A percentile compares a stretch with the other conserved stretches of the same genome.
Conservation (phyloP, 805 yeast genomes). For the Peterozyma xylosa region DNA sequence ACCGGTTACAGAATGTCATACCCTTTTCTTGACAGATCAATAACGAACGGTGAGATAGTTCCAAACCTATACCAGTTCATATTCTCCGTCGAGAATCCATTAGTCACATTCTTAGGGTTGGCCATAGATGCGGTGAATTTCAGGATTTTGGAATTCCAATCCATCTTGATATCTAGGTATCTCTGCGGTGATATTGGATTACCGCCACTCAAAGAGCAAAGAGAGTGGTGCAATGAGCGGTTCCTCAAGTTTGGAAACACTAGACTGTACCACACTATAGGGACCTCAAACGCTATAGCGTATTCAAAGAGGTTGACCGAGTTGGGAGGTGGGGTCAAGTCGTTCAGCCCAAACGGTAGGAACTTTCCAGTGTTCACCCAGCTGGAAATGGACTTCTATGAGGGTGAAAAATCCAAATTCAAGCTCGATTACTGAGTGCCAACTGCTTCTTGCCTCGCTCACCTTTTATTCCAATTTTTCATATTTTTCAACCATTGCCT, state of each 20-base stretch:
- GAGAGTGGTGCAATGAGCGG: constrained; percentile 22
- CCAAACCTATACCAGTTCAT: constrained; percentile 26
- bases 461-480: too few species aligned
- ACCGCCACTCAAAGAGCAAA: constrained; percentile 23
- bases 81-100: constrained; percentile 24
- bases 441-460: too few species aligned
- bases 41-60: constrained; percentile 20
- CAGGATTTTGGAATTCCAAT: constrained; percentile 33
- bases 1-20: constrained; percentile 20
- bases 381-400: constrained; percentile 1
- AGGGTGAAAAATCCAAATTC: too few species aligned
- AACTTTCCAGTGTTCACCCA: constrained; percentile 4
- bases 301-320: constrained; percentile 18
- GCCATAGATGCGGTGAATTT: constrained; percentile 31
- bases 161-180: constrained; percentile 25
- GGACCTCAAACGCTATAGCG: constrained; percentile 21
- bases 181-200: constrained; percentile 22
- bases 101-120: constrained; percentile 26
- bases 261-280: constrained; percentile 26
- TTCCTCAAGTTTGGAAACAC: constrained; percentile 20
- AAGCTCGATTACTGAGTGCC: too few species aligned
- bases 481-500: too few species aligned
- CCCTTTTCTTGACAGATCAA: constrained; percentile 17
- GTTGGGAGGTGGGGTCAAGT: constrained; percentile 19
- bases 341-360: constrained; percentile 1